A percentile compares a stretch with the other conserved stretches of the same genome.
These are phyloP conservation scores for Xylaria cubensis DNA, from an alignment of 495 filamentous ascomycete species.

Conservation along the genomic window DNA sequence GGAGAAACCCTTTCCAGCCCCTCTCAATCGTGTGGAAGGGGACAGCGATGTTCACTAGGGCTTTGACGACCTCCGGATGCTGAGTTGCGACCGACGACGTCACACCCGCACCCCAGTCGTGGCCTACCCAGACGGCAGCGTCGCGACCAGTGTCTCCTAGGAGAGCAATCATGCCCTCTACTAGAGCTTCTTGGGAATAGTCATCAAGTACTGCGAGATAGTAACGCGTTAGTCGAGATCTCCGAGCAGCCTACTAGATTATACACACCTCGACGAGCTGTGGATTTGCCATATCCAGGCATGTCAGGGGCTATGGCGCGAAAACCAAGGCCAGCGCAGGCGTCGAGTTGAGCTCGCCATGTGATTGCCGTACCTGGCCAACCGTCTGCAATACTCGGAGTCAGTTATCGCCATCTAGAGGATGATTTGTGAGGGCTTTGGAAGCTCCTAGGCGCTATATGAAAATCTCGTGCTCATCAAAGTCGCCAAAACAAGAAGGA, in stretches of 20 bases:
- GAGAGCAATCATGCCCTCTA: conserved; percentile 28
- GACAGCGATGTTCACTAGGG: conserved; percentile 18
- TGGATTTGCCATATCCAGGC: conserved; percentile 25
- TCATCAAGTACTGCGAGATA: neutral
- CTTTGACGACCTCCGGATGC: conserved; percentile 24
- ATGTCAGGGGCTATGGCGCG: conserved; percentile 24
- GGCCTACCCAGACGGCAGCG: conserved; percentile 27
- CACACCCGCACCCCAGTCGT: conserved; percentile 27
- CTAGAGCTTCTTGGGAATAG: conserved; percentile 21
- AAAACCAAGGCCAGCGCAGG: conserved; percentile 21
- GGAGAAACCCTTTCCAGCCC: conserved; percentile 21
- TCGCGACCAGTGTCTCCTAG: conserved; percentile 21
- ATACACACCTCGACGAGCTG: conserved; percentile 8
- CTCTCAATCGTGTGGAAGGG: conserved; percentile 22
- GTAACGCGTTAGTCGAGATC: no score
- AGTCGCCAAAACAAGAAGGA: neutral
- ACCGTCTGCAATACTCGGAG: neutral
- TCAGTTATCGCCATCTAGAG: no score
- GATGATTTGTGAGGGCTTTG: no score
- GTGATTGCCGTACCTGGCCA: conserved; percentile 24
- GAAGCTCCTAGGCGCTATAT: neutral
- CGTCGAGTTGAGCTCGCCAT: conserved; percentile 16
- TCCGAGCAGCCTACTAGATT: no score
- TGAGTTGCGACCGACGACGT: conserved; percentile 26
- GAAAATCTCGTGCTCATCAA: neutral